Conservation (phyloP, 2,329 filamentous ascomycete genomes). For the Lachnellula hyalina region DNA sequence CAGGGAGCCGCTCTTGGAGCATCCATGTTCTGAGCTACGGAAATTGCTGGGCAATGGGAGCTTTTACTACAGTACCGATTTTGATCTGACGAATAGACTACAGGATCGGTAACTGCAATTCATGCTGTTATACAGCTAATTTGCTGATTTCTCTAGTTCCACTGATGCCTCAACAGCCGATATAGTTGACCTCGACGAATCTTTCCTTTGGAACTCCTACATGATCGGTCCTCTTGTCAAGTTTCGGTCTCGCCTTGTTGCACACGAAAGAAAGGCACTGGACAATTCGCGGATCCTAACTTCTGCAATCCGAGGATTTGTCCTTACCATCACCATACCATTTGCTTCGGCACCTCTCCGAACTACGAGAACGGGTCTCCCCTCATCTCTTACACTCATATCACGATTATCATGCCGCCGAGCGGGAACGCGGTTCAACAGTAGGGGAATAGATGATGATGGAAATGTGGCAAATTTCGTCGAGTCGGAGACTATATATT, state of each 20-base stretch:
- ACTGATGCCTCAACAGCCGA: slow-evolving; percentile 76
- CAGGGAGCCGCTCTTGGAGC: slow-evolving; percentile 68
- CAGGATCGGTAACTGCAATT: slow-evolving; percentile 65
- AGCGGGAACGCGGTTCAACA: slow-evolving; percentile 93
- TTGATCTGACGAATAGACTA: slow-evolving; percentile 88
- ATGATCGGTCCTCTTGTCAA: slow-evolving; percentile 92
- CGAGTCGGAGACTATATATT: slow-evolving; percentile 93
- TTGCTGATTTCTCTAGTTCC: slow-evolving; percentile 45
- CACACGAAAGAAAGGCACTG: slow-evolving; percentile 69
- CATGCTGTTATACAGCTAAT: neutral
- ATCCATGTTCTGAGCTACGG: slow-evolving; percentile 84
- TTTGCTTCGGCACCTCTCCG: slow-evolving; percentile 68
- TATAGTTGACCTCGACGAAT: slow-evolving; percentile 86
- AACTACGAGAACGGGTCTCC: slow-evolving; percentile 61
- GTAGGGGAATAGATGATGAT: slow-evolving; percentile 95
- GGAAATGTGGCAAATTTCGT: slow-evolving; percentile 98
- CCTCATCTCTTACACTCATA: slow-evolving; percentile 81
- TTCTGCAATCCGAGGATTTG: slow-evolving; percentile 90
- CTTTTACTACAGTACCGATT: slow-evolving; percentile 98
- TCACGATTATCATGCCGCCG: slow-evolving; percentile 85
- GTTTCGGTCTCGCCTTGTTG: slow-evolving; percentile 77
- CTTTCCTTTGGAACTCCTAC: slow-evolving; percentile 96
- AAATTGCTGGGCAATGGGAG: slow-evolving; percentile 90
- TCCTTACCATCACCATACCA: slow-evolving; percentile 78
- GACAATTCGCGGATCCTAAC: slow-evolving; percentile 85